phyloP scores from a whole-genome alignment of 148 eudicot species.

The Silene conica region DNA sequence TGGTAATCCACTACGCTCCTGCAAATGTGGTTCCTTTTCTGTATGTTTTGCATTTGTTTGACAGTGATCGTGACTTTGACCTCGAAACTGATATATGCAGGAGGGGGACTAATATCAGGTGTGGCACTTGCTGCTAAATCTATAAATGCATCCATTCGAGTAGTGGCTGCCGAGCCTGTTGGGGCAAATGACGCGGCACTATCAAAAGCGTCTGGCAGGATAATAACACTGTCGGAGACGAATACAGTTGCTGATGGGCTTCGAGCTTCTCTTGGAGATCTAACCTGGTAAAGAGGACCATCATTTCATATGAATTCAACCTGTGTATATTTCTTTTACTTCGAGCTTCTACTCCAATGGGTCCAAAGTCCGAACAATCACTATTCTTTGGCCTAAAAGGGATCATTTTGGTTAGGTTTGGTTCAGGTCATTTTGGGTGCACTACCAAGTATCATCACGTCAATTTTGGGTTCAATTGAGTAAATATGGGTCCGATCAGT shows the following conservation, averaged over 20 bases:
- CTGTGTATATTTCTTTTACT: no score
- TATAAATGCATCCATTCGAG: slow-evolving; percentile 65
- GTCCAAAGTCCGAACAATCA: neutral
- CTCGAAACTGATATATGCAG: slow-evolving; percentile 32
- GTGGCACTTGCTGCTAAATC: slow-evolving; percentile 91
- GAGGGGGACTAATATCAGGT: slow-evolving; percentile 97
- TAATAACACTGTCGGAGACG: slow-evolving; percentile 57
- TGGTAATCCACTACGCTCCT: slow-evolving; percentile 36
- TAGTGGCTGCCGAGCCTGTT: slow-evolving; percentile 89
- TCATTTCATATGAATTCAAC: neutral
- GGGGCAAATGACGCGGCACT: slow-evolving; percentile 95
- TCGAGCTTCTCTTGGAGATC: slow-evolving; percentile 84
- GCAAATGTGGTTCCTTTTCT: neutral
- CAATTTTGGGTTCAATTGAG: no score
- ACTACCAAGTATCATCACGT: no score
- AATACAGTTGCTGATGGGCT: slow-evolving; percentile 94
- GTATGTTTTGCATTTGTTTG: neutral
- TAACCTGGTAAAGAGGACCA: slow-evolving; percentile 62
- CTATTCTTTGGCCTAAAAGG: neutral
- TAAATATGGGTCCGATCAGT: no score
- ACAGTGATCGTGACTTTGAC: neutral
- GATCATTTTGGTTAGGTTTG: no score
- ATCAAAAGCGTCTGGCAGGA: slow-evolving; percentile 65
- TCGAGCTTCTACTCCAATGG: no score
- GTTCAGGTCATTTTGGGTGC: no score